These are phyloP conservation scores for Mortierella sp. DNA, from an alignment of 371 early-diverging fungal genomes.

Conservation along the genomic window DNA sequence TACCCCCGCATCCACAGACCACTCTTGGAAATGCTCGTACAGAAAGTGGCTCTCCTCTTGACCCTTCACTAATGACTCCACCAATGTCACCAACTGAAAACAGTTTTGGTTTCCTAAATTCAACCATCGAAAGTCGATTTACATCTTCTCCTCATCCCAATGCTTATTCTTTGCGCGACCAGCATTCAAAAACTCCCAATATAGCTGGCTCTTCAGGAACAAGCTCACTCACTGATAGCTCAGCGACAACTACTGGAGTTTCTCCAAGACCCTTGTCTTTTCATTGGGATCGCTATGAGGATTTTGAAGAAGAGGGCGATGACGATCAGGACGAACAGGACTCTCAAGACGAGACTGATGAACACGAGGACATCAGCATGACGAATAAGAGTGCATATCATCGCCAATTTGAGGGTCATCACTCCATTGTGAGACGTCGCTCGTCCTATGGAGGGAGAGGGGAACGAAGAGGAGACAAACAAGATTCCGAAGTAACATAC, in stretches of 20 bases:
- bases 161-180: slow-evolving; percentile 11
- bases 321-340: slow-evolving; percentile 25
- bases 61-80: slow-evolving; percentile 50
- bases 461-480: background rate
- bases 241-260: slow-evolving; percentile 3
- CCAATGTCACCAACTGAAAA: slow-evolving; percentile 56
- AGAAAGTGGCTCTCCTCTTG: slow-evolving; percentile 5
- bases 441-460: slow-evolving; percentile 18
- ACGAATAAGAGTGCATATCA: slow-evolving; percentile 19
- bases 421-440: slow-evolving; percentile 33
- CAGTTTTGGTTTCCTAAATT: slow-evolving; percentile 27
- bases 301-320: slow-evolving; percentile 25
- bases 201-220: background rate
- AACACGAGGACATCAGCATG: slow-evolving; percentile 17
- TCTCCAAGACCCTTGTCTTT: slow-evolving; percentile 44
- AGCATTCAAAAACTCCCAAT: slow-evolving; percentile 1
- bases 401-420: slow-evolving; percentile 46
- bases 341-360: slow-evolving; percentile 12
- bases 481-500: slow-evolving; percentile 27
- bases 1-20: slow-evolving; percentile 40
- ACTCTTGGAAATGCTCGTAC: slow-evolving; percentile 4
- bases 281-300: slow-evolving; percentile 47
- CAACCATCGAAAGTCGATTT: slow-evolving; percentile 35
- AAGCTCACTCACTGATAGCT: slow-evolving; percentile 1
- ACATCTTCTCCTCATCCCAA: slow-evolving; percentile 15